Evolutionary conservation across 805 yeast species (phyloP).

Genomic region (Scheffersomyces amazonensis): DNA sequence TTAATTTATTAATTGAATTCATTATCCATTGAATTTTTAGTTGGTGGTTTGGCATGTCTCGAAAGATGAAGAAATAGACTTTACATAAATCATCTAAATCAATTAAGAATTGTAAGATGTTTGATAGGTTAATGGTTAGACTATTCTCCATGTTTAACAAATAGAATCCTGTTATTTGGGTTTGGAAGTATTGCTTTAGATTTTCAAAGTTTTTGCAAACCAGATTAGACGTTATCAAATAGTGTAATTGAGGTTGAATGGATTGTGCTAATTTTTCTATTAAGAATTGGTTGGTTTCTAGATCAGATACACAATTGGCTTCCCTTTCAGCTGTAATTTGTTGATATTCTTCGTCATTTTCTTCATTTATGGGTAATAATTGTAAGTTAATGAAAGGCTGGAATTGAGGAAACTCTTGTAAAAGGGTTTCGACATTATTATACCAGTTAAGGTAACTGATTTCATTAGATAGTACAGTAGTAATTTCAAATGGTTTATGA

Average conservation of each 20-base stretch:
- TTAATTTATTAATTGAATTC: slow-evolving; percentile 12
- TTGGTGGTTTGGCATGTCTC: slow-evolving; percentile 11
- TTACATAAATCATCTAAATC: slow-evolving; percentile 13
- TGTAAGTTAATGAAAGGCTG: slow-evolving; percentile 4
- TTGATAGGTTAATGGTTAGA: slow-evolving; percentile 7
- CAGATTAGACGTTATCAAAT: slow-evolving; percentile 1
- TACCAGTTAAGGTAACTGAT: slow-evolving; percentile 8
- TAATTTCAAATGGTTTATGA: not conserved
- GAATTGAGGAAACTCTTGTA: slow-evolving; percentile 4
- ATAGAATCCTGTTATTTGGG: slow-evolving; percentile 12
- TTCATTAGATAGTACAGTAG: slow-evolving; percentile 1
- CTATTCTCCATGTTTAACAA: slow-evolving; percentile 14
- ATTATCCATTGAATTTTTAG: slow-evolving; percentile 18
- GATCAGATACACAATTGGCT: slow-evolving; percentile 3
- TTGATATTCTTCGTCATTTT: slow-evolving; percentile 4
- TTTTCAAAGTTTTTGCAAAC: slow-evolving; percentile 13
- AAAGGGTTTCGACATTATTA: slow-evolving; percentile 1
- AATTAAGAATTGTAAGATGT: slow-evolving; percentile 11
- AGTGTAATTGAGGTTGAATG: slow-evolving; percentile 1
- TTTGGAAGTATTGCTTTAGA: slow-evolving; percentile 14
- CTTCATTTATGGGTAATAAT: slow-evolving; percentile 3
- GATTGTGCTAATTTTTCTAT: slow-evolving; percentile 5
- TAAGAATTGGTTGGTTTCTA: slow-evolving; percentile 4
- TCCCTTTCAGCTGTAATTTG: not conserved
- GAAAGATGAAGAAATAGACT: slow-evolving; percentile 13